These are phyloP conservation scores for Penicillium sp. DNA, from an alignment of 2,329 filamentous ascomycete genomes.

Conservation along the genomic window DNA sequence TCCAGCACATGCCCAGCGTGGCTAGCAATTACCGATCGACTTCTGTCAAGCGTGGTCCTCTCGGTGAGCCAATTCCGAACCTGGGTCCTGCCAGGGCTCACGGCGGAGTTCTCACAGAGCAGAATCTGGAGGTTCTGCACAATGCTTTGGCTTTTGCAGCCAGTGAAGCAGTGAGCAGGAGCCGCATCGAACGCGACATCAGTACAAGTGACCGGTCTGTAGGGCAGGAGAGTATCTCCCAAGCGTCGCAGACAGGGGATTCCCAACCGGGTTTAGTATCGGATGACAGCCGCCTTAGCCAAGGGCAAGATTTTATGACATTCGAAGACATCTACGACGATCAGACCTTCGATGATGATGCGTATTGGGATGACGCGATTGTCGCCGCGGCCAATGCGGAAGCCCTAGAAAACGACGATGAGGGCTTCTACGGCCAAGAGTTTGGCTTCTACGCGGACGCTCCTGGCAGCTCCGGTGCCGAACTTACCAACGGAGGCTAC, in stretches of 20 bases:
- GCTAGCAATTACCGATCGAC: constrained; percentile 30
- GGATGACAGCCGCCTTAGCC: constrained; percentile 48
- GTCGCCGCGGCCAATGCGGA: constrained; percentile 94
- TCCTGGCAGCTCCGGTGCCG: constrained; percentile 46
- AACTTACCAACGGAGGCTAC: constrained; percentile 77
- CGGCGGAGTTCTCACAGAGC: constrained; percentile 46
- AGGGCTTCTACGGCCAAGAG: constrained; percentile 92
- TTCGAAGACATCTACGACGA: constrained; percentile 44
- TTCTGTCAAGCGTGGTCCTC: constrained; percentile 21
- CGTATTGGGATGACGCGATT: constrained; percentile 78
- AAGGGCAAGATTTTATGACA: constrained; percentile 38
- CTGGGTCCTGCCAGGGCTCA: constrained; percentile 34
- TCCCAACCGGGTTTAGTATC: constrained; percentile 46
- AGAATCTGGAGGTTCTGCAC: constrained; percentile 68
- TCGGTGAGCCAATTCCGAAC: constrained; percentile 26
- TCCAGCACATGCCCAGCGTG: constrained; percentile 35
- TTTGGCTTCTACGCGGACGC: constrained; percentile 84
- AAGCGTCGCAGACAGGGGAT: constrained; percentile 34
- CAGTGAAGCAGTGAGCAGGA: constrained; percentile 67
- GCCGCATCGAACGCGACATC: constrained; percentile 63
- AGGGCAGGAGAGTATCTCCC: constrained; percentile 33
- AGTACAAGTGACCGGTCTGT: constrained; percentile 44
- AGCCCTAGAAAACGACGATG: constrained; percentile 82
- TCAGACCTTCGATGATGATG: constrained; percentile 57
- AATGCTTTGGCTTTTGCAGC: constrained; percentile 78